Conservation (phyloP, 2,329 filamentous ascomycete genomes). For the Myotisia sp. region DNA sequence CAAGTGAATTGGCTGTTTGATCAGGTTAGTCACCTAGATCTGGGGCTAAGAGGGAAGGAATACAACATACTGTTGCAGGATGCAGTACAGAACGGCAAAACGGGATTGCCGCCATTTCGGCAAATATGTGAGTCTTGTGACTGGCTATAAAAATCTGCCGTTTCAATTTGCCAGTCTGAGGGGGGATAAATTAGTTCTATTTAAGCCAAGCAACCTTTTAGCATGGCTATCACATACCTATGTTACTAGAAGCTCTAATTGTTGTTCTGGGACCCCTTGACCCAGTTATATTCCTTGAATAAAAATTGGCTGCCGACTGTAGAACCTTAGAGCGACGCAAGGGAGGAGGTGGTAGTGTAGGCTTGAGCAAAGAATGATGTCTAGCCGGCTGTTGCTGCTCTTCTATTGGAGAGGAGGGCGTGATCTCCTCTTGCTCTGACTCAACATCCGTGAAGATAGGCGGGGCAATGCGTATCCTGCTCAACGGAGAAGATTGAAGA, state of each 20-base stretch:
- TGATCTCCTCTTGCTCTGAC: constrained; percentile 1
- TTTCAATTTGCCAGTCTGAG: constrained; percentile 44
- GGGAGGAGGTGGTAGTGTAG: constrained; percentile 17
- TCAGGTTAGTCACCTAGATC: constrained; percentile 12
- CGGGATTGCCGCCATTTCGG: constrained; percentile 27
- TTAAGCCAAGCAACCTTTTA: constrained; percentile 1
- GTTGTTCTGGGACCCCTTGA: constrained; percentile 20
- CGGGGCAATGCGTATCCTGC: constrained; percentile 25
- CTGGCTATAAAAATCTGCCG: constrained; percentile 44
- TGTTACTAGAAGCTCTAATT: constrained; percentile 23
- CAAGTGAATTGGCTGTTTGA: constrained; percentile 44
- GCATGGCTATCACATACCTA: constrained; percentile 20
- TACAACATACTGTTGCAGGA: constrained; percentile 47
- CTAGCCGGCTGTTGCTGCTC: not conserved
- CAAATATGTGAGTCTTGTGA: constrained; percentile 41
- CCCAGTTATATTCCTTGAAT: constrained; percentile 25
- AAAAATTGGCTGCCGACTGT: constrained; percentile 25
- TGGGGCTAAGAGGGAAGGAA: not conserved
- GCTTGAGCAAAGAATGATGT: not conserved
- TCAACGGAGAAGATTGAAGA: constrained; percentile 36
- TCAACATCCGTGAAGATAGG: constrained; percentile 18
- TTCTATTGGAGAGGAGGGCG: constrained; percentile 2
- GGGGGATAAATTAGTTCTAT: constrained; percentile 12
- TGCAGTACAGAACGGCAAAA: constrained; percentile 51
- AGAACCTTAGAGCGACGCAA: constrained; percentile 25